Conservation (phyloP, 768 basidiomycete species). For the Hericium rajendrae region DNA sequence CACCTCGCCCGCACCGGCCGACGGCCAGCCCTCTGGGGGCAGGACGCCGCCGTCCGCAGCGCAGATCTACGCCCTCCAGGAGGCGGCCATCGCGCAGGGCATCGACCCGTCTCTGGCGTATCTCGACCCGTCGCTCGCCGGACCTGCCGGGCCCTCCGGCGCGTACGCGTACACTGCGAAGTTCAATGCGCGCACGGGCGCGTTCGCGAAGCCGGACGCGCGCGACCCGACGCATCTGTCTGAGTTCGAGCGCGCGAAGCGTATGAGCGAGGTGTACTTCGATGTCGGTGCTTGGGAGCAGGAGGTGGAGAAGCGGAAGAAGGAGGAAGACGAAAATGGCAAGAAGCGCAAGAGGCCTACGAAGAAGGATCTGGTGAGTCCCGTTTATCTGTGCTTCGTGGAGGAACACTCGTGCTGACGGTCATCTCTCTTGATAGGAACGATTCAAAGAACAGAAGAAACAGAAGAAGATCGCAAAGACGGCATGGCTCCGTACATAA, state of each 20-base stretch:
- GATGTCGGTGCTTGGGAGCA: slow-evolving; percentile 75
- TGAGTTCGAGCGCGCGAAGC: slow-evolving; percentile 71
- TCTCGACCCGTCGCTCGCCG: slow-evolving; percentile 62
- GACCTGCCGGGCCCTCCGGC: slow-evolving; percentile 24
- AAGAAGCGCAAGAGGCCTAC: slow-evolving; percentile 72
- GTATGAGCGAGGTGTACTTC: slow-evolving; percentile 86
- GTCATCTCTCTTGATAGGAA: slow-evolving; percentile 38
- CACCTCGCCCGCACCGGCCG: slow-evolving; percentile 9
- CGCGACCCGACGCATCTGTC: slow-evolving; percentile 70
- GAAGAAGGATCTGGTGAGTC: slow-evolving; percentile 75
- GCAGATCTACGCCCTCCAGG: slow-evolving; percentile 41
- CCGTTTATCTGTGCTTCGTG: slow-evolving; percentile 10
- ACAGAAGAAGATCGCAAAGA: slow-evolving; percentile 79
- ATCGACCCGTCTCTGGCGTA: slow-evolving; percentile 77
- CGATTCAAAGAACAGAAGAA: slow-evolving; percentile 78
- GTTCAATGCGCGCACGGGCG: slow-evolving; percentile 76
- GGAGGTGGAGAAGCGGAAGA: slow-evolving; percentile 43
- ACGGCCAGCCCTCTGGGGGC: slow-evolving; percentile 19
- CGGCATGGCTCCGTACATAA: slow-evolving; percentile 75
- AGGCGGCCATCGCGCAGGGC: slow-evolving; percentile 66
- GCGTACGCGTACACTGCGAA: slow-evolving; percentile 47
- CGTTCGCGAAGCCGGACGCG: slow-evolving; percentile 56
- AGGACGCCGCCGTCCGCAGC: slow-evolving; percentile 21
- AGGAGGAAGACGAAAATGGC: slow-evolving; percentile 41
- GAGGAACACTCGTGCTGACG: slow-evolving; percentile 6